Conservation (phyloP, 768 basidiomycete species). For the Russula sp. region DNA sequence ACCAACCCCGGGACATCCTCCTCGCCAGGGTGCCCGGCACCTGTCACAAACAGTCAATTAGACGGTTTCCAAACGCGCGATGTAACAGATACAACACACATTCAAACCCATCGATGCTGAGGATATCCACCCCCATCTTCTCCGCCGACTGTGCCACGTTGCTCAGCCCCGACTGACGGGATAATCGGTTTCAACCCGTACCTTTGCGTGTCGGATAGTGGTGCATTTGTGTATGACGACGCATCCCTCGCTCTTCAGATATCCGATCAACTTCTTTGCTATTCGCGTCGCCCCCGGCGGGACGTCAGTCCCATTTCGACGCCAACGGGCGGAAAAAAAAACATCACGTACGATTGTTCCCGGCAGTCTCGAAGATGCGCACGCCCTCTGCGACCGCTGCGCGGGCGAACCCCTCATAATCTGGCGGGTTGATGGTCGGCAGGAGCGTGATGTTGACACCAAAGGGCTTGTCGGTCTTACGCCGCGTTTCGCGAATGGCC, state of each 20-base stretch:
- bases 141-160: slow-evolving; percentile 46
- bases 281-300: not conserved
- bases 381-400: slow-evolving; percentile 84
- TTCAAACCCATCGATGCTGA: slow-evolving; percentile 91
- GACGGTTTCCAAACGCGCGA: not conserved
- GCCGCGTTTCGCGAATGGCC: slow-evolving; percentile 74
- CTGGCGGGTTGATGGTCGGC: slow-evolving; percentile 64
- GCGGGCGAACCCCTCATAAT: slow-evolving; percentile 45
- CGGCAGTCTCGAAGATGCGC: slow-evolving; percentile 13
- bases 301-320: slow-evolving; percentile 10
- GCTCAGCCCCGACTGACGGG: not conserved
- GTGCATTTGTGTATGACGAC: slow-evolving; percentile 91
- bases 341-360: too few relatives aligned
- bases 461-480: slow-evolving; percentile 66
- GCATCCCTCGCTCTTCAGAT: slow-evolving; percentile 72
- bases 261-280: slow-evolving; percentile 76
- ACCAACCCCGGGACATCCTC: slow-evolving; percentile 88
- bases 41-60: slow-evolving; percentile 35
- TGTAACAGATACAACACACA: slow-evolving; percentile 41
- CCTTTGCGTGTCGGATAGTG: slow-evolving; percentile 79
- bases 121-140: slow-evolving; percentile 73
- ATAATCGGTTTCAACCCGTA: slow-evolving; percentile 24
- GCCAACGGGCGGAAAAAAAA: too few relatives aligned
- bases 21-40: slow-evolving; percentile 92
- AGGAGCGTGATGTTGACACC: slow-evolving; percentile 86